Conservation (phyloP, 2,329 filamentous ascomycete genomes). For the Mycosphaerella arachidis region DNA sequence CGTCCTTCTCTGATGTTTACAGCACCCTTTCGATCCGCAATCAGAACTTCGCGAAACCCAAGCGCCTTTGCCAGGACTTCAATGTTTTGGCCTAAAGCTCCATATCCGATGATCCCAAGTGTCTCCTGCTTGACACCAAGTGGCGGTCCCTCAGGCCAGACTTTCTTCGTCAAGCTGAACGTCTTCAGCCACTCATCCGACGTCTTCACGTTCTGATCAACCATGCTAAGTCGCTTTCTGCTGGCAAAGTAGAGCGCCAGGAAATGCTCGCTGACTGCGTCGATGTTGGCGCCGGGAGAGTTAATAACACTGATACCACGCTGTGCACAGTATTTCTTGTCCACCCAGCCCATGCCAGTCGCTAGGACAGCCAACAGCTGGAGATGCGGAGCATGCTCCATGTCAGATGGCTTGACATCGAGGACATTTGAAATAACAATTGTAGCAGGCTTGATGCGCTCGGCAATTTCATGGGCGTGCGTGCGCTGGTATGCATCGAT, state of each 20-base stretch:
- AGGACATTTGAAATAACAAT: conserved; percentile 21
- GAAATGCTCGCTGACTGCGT: conserved; percentile 21
- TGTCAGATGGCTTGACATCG: conserved; percentile 17
- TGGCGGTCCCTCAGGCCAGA: conserved; percentile 18
- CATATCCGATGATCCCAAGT: conserved; percentile 20
- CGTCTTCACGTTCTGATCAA: conserved; percentile 19
- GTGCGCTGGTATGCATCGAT: conserved; percentile 27
- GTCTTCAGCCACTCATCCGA: conserved; percentile 17
- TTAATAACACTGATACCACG: conserved; percentile 17
- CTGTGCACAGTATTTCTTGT: conserved; percentile 19
- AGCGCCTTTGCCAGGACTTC: conserved; percentile 11
- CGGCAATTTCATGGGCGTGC: conserved; percentile 23
- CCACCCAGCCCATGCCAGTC: conserved; percentile 22
- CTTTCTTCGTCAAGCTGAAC: conserved; percentile 14
- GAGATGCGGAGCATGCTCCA: conserved; percentile 20
- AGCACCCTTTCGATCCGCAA: conserved; percentile 16
- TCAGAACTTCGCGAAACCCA: conserved; percentile 16
- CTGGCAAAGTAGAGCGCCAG: conserved; percentile 17
- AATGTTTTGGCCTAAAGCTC: conserved; percentile 19
- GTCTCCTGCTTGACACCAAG: conserved; percentile 18
- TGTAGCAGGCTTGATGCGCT: conserved; percentile 18
- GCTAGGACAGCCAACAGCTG: conserved; percentile 18
- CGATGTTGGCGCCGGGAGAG: conserved; percentile 17
- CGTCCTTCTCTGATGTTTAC: conserved; percentile 8
- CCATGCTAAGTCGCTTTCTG: conserved; percentile 13